Evolutionary conservation across 768 basidiomycete genomes (phyloP).

Genomic region (Psilocybe cyanescens): DNA sequence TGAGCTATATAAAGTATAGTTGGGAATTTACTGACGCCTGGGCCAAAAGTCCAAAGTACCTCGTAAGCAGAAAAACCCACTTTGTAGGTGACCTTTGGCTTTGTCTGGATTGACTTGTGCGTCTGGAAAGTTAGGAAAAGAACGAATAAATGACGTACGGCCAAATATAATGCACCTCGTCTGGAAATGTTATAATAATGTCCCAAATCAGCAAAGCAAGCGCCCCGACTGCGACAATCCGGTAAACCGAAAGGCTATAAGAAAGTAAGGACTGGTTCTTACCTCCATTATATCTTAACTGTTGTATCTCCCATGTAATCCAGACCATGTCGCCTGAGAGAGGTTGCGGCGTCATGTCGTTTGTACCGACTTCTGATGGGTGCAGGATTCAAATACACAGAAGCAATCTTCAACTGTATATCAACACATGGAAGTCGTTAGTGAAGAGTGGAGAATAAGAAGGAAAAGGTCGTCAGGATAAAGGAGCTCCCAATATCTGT

Average conservation of each 20-base stretch:
- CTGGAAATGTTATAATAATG: constrained; percentile 19
- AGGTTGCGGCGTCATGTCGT: neutral
- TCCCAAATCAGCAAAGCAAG: constrained; percentile 26
- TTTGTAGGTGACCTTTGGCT: constrained; percentile 21
- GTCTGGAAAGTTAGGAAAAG: neutral
- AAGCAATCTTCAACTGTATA: neutral
- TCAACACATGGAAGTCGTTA: neutral
- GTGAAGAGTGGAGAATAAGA: neutral
- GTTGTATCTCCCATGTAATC: constrained; percentile 13
- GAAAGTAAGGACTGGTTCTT: neutral
- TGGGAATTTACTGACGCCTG: constrained; percentile 17
- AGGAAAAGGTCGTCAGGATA: neutral
- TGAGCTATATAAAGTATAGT: constrained; percentile 1
- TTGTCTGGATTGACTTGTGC: constrained; percentile 10
- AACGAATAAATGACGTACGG: constrained; percentile 13
- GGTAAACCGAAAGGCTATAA: neutral
- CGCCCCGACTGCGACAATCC: constrained; percentile 16
- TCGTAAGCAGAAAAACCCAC: constrained; percentile 27
- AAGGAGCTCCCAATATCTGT: neutral
- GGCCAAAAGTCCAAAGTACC: constrained; percentile 22
- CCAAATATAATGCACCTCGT: constrained; percentile 25
- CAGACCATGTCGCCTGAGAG: constrained; percentile 4
- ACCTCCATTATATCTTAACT: constrained; percentile 20
- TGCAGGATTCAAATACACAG: neutral
- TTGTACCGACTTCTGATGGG: neutral